Evolutionary conservation across 1,284 basidiomycete species (phyloP), one percentile per base, ranked within the genome.

Genomic region (Malassezia vespertilionis): DNA sequence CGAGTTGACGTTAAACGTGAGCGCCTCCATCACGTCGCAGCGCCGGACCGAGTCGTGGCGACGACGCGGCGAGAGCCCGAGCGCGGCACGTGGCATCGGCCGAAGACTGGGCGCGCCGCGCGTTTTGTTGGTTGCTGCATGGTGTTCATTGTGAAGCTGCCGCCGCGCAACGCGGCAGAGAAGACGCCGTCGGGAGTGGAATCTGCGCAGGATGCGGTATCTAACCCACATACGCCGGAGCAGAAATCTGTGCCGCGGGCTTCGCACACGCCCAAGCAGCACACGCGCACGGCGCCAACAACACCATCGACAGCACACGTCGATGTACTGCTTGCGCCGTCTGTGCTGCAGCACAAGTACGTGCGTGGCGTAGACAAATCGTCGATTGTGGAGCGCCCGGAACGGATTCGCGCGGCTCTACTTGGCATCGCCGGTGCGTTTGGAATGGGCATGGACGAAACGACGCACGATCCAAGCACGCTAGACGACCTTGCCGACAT

Each of bases 371-470:
- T 64, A 6, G 63, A 68, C 41, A 60, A 61, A 40, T 58, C 57
- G 21, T 53, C 55, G 30, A 64, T 69, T 35, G 67, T 69, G 11
- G 67, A 69, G 45, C 53, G 67, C 12, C 67, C 67, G 11, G 65
- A 69, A 35, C 52, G 67, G 15, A 57, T 69, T 15, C 58, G 64
- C 14, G 67, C 65, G 3, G 59, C 60, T 9, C 46, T 64, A 8
- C 57, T 69, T 20, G 67, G 65, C 6, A 44, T 67, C 12, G 49
- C 65, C 0, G 56, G 53, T 1, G 55, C 57, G 2, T 53, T 57
- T 23, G 63, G 58, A 5, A 48, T 54, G 36, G 21, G 45, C 22
- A 11, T 36, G 4, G 5, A 43, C 4, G 40, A 27, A 10, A 23
- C 20, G 21, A 12, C 20, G 11, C 12, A 36, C n/a, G 18, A 31